phyloP scores from a whole-genome alignment of 23 red algal genomes.

The Gracilaria domingensis region DNA sequence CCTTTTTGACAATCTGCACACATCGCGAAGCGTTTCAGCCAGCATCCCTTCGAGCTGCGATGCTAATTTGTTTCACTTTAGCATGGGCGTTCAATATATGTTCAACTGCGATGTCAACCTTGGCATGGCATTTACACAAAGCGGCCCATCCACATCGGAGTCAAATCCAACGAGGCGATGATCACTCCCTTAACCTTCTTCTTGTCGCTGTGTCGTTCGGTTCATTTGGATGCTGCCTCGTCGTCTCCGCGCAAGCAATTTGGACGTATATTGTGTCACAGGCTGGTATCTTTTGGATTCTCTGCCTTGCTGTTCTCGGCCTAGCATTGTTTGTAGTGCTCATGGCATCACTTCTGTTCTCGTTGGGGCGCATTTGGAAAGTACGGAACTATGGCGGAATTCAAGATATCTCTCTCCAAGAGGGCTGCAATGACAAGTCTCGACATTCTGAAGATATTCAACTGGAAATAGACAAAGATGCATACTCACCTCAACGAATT shows the following conservation, averaged over 20 bases:
- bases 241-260: slow-evolving; percentile 31
- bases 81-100: slow-evolving; percentile 33
- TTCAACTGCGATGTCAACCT: slow-evolving; percentile 1
- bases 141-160: background rate
- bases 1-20: slow-evolving; percentile 34
- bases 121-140: slow-evolving; percentile 1
- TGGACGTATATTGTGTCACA: slow-evolving; percentile 49
- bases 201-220: slow-evolving; percentile 6
- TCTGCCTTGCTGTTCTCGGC: slow-evolving; percentile 38
- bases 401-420: background rate
- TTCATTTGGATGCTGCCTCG: background rate
- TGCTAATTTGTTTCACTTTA: slow-evolving; percentile 9
- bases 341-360: background rate
- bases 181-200: slow-evolving; percentile 8
- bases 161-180: background rate
- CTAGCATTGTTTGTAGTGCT: slow-evolving; percentile 40
- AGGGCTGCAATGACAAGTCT: background rate
- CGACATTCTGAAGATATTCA: background rate
- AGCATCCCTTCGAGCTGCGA: background rate
- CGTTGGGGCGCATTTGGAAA: background rate
- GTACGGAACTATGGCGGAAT: background rate
- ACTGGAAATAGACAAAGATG: slow-evolving; percentile 33
- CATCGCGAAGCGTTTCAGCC: slow-evolving; percentile 37
- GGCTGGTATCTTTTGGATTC: slow-evolving; percentile 34
- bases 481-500: slow-evolving; percentile 18